phyloP scores from a whole-genome alignment of 78 protist species.

The Dictyostelium brefeldianum region DNA sequence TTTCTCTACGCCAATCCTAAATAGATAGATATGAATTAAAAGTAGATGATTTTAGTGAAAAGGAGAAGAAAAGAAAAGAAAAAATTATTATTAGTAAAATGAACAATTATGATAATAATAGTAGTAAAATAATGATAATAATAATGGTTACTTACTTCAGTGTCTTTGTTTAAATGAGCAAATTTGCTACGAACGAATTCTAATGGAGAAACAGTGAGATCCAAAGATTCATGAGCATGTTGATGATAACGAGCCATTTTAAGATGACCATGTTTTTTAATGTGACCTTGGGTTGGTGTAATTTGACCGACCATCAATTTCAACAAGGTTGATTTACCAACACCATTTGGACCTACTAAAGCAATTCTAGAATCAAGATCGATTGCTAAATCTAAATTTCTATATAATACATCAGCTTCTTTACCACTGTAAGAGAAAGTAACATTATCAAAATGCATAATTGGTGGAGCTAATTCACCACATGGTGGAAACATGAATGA shows the following conservation, averaged over 20 bases:
- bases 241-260: slow-evolving; percentile 91
- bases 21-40: too few species aligned
- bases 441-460: slow-evolving; percentile 88
- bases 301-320: slow-evolving; percentile 94
- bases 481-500: slow-evolving; percentile 90
- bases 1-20: slow-evolving; percentile 86
- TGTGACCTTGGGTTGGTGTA: slow-evolving; percentile 89
- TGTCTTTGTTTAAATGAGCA: slow-evolving; percentile 71
- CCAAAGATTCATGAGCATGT: slow-evolving; percentile 82
- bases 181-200: slow-evolving; percentile 80
- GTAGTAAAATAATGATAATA: too few species aligned
- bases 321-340: slow-evolving; percentile 95
- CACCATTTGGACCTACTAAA: slow-evolving; percentile 98
- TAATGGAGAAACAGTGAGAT: slow-evolving; percentile 76
- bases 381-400: slow-evolving; percentile 90
- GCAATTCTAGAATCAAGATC: slow-evolving; percentile 93
- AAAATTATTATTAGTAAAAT: too few species aligned
- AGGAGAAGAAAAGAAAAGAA: too few species aligned
- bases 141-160: too few species aligned
- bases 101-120: too few species aligned
- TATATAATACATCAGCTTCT: slow-evolving; percentile 85
- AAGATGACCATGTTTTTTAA: slow-evolving; percentile 88
- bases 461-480: slow-evolving; percentile 93
- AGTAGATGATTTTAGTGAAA: too few species aligned
- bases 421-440: slow-evolving; percentile 94